Base-by-base conservation (phyloP, 2,329 filamentous ascomycete genomes). In the Aspergillus clavatus region DNA sequence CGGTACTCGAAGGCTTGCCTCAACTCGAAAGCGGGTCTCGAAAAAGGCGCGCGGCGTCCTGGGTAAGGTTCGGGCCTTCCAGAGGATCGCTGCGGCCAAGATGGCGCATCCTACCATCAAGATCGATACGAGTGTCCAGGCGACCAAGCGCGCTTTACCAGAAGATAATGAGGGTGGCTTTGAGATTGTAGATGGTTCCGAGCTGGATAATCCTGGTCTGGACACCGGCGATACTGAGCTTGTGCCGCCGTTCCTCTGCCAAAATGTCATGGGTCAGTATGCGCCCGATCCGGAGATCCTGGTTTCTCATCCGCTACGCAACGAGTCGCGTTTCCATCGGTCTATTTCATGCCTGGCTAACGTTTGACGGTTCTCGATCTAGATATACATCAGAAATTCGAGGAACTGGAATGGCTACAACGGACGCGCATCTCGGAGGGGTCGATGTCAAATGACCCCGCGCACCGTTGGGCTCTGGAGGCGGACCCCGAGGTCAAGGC, bases 311-410 rank as follows among this genome's bases (percentile, higher is more conserved):
- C 22, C 22, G 26, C 7, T 41, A 10, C 14, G 21, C 39, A 38
- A 14, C 23, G n/a, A 35, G 4, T 18, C 33, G 31, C 14, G 12
- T 38, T 11, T 18, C 26, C 14, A 27, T 7, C 16, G 18, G 19
- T 27, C 18, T 35, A 5, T 23, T 24, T 24, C 23, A 18, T n/a
- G 26, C 29, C 7, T 28, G 7, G 38, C 51, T 55, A 47, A 54
- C 23, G 18, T 6, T 12, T 38, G 21, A 4, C 22, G n/a, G 19
- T 28, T n/a, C n/a, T n/a, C 22, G 8, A 22, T 45, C 40, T 57
- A 82, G 80, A 83, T 45, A 72, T 84, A 40, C 71, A 75, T 47
- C 64, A 71, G 45, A 83, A 80, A 58, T 86, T 84, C 60, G 68
- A 75, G 46, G 77, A 82, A 47, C 70, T 86, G 35, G 74, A 82